Evolutionary conservation across 495 filamentous ascomycete species (phyloP).

Genomic region (Paragyromitra xinjiangensis): DNA sequence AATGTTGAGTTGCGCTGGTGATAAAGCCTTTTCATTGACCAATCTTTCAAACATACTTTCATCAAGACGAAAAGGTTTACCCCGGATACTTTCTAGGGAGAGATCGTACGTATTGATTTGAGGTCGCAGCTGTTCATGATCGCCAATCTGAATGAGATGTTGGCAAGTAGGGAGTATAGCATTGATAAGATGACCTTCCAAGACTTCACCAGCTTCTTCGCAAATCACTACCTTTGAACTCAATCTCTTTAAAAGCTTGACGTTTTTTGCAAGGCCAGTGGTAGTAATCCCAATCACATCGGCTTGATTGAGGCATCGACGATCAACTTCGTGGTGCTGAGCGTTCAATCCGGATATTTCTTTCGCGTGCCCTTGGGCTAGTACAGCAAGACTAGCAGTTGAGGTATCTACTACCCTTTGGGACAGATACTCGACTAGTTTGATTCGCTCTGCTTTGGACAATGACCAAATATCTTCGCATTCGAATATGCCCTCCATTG

Average conservation of each 20-base stretch:
- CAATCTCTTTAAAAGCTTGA: conserved; percentile 65
- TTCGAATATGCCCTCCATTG: background rate
- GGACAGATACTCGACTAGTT: conserved; percentile 2
- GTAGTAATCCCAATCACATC: conserved; percentile 81
- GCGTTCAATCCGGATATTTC: background rate
- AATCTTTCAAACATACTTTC: conserved; percentile 77
- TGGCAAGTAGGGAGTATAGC: conserved; percentile 68
- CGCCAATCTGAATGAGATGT: conserved; percentile 77
- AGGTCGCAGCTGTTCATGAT: conserved; percentile 79
- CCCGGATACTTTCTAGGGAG: conserved; percentile 67
- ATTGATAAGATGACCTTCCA: conserved; percentile 76
- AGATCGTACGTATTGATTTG: conserved; percentile 73
- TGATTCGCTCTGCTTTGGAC: background rate
- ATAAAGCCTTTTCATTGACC: conserved; percentile 65
- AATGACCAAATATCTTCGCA: conserved; percentile 21
- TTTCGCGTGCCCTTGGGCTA: conserved; percentile 7
- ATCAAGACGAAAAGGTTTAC: conserved; percentile 75
- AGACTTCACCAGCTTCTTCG: conserved; percentile 83
- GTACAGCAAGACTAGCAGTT: background rate
- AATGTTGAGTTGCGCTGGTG: conserved; percentile 63
- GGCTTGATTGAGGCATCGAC: conserved; percentile 63
- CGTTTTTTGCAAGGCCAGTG: conserved; percentile 74
- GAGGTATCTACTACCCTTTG: background rate
- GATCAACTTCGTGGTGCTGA: conserved; percentile 62
- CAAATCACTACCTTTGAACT: conserved; percentile 73